Percentiles rank a stretch among this genome's conserved stretches.
Evolutionary conservation across 768 basidiomycete genomes (phyloP).

Genomic region (Rhodocollybia butyracea): DNA sequence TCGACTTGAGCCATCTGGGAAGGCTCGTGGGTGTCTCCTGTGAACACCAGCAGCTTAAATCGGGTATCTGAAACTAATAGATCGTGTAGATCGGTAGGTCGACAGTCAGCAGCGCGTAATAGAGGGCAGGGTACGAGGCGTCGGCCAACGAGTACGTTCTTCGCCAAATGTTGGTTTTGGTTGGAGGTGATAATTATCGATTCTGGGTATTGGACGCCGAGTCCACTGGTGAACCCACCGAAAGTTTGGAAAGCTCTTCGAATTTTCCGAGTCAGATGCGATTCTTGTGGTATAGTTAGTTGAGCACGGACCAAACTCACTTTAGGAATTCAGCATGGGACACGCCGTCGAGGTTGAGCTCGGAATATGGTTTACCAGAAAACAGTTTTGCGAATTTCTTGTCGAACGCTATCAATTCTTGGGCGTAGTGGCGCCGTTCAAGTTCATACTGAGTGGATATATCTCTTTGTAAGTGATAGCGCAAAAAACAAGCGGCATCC

Average conservation of each 20-base stretch:
- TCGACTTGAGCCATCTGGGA: conserved; percentile 26
- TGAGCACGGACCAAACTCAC: conserved; percentile 20
- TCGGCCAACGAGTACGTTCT: conserved; percentile 44
- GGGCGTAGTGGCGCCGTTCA: conserved; percentile 66
- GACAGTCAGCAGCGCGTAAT: conserved; percentile 46
- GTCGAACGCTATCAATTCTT: conserved; percentile 73
- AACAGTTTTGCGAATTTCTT: conserved; percentile 62
- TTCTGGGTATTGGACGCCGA: conserved; percentile 49
- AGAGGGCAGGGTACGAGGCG: conserved; percentile 49
- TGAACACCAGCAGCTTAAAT: conserved; percentile 55
- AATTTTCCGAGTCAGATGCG: neutral
- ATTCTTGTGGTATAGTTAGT: neutral
- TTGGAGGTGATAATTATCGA: conserved; percentile 40
- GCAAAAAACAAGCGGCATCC: neutral
- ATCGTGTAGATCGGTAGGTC: conserved; percentile 52
- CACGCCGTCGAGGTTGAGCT: conserved; percentile 43
- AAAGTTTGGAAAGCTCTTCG: conserved; percentile 48
- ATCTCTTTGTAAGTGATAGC: neutral
- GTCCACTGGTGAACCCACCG: conserved; percentile 53
- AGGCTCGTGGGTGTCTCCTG: conserved; percentile 37
- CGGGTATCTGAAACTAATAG: conserved; percentile 46
- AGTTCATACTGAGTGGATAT: conserved; percentile 51
- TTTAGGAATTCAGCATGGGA: conserved; percentile 50
- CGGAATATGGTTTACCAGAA: conserved; percentile 60
- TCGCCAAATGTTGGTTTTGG: conserved; percentile 36